Evolutionary conservation across 495 filamentous ascomycete genomes (phyloP).

Genomic region (Beverwykella pulmonaria): DNA sequence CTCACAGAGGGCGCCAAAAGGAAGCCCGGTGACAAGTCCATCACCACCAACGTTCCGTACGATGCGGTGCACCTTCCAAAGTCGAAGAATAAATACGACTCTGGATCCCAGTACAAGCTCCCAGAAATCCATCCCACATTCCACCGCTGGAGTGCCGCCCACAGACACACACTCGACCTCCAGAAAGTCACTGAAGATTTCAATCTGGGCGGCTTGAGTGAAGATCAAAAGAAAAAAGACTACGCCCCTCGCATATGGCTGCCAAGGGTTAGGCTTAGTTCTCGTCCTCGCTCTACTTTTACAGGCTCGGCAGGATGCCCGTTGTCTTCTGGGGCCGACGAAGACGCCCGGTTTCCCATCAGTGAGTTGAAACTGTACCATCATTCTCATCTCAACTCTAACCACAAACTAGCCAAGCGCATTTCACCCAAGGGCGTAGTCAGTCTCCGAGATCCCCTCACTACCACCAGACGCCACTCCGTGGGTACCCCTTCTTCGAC

Average conservation of each 20-base stretch:
- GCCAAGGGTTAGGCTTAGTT: background rate
- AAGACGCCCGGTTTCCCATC: too few relatives aligned
- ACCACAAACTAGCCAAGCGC: too few relatives aligned
- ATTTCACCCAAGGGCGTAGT: too few relatives aligned
- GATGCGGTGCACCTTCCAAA: background rate
- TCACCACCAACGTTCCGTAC: conserved; percentile 23
- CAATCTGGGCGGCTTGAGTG: background rate
- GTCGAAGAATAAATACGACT: conserved; percentile 3
- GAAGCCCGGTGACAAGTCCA: background rate
- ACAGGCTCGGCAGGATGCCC: too few relatives aligned
- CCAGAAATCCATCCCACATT: conserved; percentile 3
- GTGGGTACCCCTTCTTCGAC: too few relatives aligned
- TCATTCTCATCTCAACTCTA: too few relatives aligned
- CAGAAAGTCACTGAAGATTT: background rate
- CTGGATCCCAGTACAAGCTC: conserved; percentile 26
- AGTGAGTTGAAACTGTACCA: too few relatives aligned
- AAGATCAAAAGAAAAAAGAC: conserved; percentile 12
- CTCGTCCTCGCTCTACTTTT: background rate
- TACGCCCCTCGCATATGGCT: conserved; percentile 28
- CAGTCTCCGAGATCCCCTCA: too few relatives aligned
- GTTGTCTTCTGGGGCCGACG: too few relatives aligned
- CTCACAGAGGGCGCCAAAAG: conserved; percentile 17
- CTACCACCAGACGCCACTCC: too few relatives aligned
- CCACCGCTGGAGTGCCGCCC: background rate
- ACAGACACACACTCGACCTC: too few relatives aligned